phyloP scores from a whole-genome alignment of 129 eudicot species.

The Artemisia argyi region DNA sequence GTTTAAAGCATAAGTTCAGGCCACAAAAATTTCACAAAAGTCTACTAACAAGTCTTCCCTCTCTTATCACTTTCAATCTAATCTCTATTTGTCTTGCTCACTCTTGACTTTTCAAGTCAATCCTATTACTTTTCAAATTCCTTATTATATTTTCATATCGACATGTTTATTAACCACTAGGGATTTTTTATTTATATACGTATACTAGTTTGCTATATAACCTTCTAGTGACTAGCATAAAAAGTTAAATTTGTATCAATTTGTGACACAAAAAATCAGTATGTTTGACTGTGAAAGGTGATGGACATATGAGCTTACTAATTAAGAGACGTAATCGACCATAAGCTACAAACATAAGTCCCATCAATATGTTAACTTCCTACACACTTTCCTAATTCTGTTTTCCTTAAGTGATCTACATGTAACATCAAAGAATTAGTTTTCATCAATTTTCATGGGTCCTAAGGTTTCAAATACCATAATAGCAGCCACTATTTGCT shows the following conservation, averaged over 20 bases:
- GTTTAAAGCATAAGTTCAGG: slow-evolving; percentile 34
- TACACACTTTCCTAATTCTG: slow-evolving; percentile 25
- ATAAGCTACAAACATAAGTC: slow-evolving; percentile 1
- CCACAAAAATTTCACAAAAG: slow-evolving; percentile 34
- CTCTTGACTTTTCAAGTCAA: slow-evolving; percentile 38
- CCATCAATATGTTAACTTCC: slow-evolving; percentile 23
- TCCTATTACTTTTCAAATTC: slow-evolving; percentile 16
- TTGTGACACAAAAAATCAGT: neutral
- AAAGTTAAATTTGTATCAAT: neutral
- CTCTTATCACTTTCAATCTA: slow-evolving; percentile 23
- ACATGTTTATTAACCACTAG: neutral
- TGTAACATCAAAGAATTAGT: slow-evolving; percentile 21
- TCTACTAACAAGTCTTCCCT: slow-evolving; percentile 37
- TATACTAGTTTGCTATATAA: neutral
- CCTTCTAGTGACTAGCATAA: slow-evolving; percentile 6
- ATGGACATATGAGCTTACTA: slow-evolving; percentile 18
- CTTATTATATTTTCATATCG: neutral
- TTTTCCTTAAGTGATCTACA: neutral
- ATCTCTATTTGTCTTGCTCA: slow-evolving; percentile 24
- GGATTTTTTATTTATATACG: no score
- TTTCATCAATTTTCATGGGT: slow-evolving; percentile 25
- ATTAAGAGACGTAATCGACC: neutral
- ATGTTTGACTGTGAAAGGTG: neutral
- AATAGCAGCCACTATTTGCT: slow-evolving; percentile 45
- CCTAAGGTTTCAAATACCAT: neutral